Evolutionary conservation across 148 eudicot species (phyloP).

Genomic region (Rhododendron mucronatum): DNA sequence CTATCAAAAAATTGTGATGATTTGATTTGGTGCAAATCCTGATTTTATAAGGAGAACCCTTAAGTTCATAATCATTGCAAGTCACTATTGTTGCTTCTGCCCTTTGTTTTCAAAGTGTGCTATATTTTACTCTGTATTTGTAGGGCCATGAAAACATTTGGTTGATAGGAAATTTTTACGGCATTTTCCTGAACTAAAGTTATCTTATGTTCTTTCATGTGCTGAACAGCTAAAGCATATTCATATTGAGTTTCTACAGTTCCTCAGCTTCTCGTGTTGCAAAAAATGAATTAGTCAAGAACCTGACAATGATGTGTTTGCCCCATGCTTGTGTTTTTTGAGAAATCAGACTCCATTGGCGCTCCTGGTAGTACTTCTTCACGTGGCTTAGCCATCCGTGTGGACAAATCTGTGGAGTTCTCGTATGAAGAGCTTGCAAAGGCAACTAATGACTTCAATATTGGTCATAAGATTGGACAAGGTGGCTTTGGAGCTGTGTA

Average conservation of each 20-base stretch:
- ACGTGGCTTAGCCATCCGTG: constrained; percentile 28
- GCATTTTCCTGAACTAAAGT: neutral
- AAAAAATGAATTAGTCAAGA: neutral
- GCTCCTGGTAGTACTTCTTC: constrained; percentile 18
- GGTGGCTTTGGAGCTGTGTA: constrained; percentile 66
- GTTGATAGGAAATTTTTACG: neutral
- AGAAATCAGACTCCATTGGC: constrained; percentile 27
- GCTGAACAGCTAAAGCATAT: neutral
- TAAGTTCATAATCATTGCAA: neutral
- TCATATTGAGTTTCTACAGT: neutral
- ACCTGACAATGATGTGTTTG: constrained; percentile 31
- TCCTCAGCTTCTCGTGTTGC: neutral
- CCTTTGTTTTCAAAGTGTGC: constrained; percentile 1
- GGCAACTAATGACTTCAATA: constrained; percentile 48
- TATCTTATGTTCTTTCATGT: neutral
- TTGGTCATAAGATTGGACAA: constrained; percentile 53
- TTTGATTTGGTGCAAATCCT: constrained; percentile 9
- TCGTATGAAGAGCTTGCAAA: constrained; percentile 49
- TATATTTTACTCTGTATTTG: neutral
- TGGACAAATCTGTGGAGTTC: constrained; percentile 57
- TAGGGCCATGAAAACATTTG: neutral
- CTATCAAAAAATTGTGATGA: neutral
- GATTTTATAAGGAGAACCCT: neutral
- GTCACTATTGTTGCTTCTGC: neutral
- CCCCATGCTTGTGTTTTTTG: constrained; percentile 23